Conservation (phyloP, 129 eudicot species). For the Dittrichia graveolens region DNA sequence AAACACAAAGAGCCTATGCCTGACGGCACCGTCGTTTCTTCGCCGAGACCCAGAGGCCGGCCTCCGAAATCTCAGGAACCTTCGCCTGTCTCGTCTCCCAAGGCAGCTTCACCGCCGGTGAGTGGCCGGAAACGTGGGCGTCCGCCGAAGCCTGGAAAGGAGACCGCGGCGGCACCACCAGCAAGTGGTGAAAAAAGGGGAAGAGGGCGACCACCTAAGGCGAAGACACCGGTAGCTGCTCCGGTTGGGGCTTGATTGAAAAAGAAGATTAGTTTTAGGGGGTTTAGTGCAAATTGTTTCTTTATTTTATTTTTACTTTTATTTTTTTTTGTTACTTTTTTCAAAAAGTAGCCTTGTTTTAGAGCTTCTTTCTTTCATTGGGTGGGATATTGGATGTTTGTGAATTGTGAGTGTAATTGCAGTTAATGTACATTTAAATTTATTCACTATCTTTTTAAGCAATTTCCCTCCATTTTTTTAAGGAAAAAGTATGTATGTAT, state of each 20-base stretch:
- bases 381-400: constrained; percentile 8
- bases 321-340: constrained; percentile 2
- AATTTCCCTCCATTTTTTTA: neutral
- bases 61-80: neutral
- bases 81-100: neutral
- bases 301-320: neutral
- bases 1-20: constrained; percentile 52
- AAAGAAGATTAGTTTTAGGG: constrained; percentile 22
- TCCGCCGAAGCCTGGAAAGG: constrained; percentile 46
- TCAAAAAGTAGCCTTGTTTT: constrained; percentile 6
- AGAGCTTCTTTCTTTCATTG: neutral
- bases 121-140: constrained; percentile 73
- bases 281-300: constrained; percentile 34
- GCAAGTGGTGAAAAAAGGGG: constrained; percentile 47
- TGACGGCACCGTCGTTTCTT: constrained; percentile 21
- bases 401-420: constrained; percentile 11
- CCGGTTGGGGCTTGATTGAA: constrained; percentile 46
- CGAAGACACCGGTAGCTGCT: constrained; percentile 35
- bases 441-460: neutral
- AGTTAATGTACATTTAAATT: constrained; percentile 6
- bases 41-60: constrained; percentile 29
- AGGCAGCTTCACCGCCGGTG: constrained; percentile 19
- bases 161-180: neutral
- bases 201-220: constrained; percentile 71
- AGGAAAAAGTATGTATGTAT: too few species aligned